Evolutionary conservation across 1,284 basidiomycete genomes (phyloP), one percentile per base, ranked within the genome.

Genomic region (Rhodotorula mucilaginosa): DNA sequence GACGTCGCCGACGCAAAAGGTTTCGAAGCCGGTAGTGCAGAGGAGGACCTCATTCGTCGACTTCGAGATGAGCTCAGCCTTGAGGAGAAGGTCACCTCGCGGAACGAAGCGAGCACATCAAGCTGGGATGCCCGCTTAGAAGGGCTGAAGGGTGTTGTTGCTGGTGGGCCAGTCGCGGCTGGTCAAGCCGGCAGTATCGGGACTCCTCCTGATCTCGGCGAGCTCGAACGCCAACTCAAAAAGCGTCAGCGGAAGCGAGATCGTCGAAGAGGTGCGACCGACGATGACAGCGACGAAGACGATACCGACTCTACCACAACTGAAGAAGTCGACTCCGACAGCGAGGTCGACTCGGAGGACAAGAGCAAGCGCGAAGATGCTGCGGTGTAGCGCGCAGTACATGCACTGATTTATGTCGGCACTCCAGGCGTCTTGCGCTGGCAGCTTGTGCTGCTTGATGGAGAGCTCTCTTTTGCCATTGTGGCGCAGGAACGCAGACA

Each of bases 41-140:
- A 61, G 54, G 58, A 51, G 3, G 69, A 70, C 16, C 31, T 70
- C 52, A 29, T 70, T 18, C 21, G 61, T 3, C 26, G 69, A 3
- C 47, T 64, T 13, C 15, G 51, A 34, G 65, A 64, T 19, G 69
- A 67, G 58, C 29, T 58, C 23, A 49, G 31, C 10, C 13, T 71
- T 3, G 70, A 71, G 23, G 51, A 23, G 31, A 34, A 18, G 31
- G 31, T 29, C 58, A 12, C 7, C 19, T 1, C 13, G 26, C 23
- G 65, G 47, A 60, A 58, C 0, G 62, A 54, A 19, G 59, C 18
- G 1, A 44, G 10, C 19, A 39, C 49, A 46, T 26, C 49, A 16
- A 26, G 31, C 19, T 67, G 62, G 65, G 70, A 61, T 54, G 56
- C 60, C 4, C 26, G 70, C 7, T 7, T 68, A 2, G 54, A 57